Conservation (phyloP, 257 asterid genomes). For the Sherardia arvensis region DNA sequence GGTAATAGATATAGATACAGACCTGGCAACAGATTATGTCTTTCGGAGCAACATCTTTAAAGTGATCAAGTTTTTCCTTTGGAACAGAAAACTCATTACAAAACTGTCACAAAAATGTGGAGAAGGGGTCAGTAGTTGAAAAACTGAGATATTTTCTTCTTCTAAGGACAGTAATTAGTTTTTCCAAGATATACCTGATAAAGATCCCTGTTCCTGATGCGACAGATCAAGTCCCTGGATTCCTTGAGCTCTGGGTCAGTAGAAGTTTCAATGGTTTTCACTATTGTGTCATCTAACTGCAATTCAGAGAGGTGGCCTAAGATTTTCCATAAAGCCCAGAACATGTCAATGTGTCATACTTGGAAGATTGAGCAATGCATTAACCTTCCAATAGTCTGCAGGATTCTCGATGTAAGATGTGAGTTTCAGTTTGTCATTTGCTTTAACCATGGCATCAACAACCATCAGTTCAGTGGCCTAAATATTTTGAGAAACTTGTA, state of each 20-base stretch:
- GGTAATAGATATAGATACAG: not conserved
- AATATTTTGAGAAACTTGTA: slow-evolving; percentile 1
- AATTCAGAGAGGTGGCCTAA: slow-evolving; percentile 7
- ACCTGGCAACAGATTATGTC: slow-evolving; percentile 94
- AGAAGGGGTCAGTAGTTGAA: not conserved
- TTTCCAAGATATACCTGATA: slow-evolving; percentile 48
- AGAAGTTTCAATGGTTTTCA: slow-evolving; percentile 72
- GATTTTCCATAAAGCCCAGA: not conserved
- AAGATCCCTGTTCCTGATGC: slow-evolving; percentile 76
- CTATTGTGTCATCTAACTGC: slow-evolving; percentile 83
- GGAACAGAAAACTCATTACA: slow-evolving; percentile 93
- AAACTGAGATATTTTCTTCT: not conserved
- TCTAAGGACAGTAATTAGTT: not conserved
- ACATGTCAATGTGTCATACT: not conserved
- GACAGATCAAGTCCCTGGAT: slow-evolving; percentile 69
- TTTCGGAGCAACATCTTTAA: slow-evolving; percentile 57
- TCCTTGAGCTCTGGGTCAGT: slow-evolving; percentile 54
- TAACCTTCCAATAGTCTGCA: slow-evolving; percentile 76
- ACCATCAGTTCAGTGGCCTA: slow-evolving; percentile 87
- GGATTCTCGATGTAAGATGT: slow-evolving; percentile 69
- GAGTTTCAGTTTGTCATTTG: slow-evolving; percentile 53
- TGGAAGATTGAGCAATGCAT: slow-evolving; percentile 5
- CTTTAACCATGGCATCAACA: slow-evolving; percentile 73
- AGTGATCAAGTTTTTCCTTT: slow-evolving; percentile 53
- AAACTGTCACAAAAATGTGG: slow-evolving; percentile 37